Conservation (phyloP, 2,329 filamentous ascomycete genomes). For the Penicillium digitatum region DNA sequence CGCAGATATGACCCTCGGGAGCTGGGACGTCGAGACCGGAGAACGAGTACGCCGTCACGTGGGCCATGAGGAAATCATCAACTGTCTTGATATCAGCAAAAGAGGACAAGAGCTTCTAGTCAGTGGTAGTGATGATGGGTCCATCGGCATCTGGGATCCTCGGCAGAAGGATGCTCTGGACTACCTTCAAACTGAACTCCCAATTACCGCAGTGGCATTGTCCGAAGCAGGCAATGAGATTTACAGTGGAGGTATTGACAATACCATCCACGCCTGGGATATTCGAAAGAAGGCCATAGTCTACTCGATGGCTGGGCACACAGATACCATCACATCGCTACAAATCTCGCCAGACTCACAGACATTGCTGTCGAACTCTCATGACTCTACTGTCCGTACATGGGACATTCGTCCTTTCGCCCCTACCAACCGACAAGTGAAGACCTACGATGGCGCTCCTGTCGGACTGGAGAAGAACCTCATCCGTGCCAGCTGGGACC, state of each 20-base stretch:
- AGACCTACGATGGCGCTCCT: conserved; percentile 88
- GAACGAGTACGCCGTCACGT: conserved; percentile 84
- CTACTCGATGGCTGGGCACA: conserved; percentile 84
- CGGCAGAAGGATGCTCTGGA: conserved; percentile 82
- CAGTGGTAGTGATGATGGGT: conserved; percentile 89
- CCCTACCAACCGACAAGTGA: conserved; percentile 75
- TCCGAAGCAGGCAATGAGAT: conserved; percentile 93
- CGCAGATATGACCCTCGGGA: conserved; percentile 87
- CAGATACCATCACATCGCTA: conserved; percentile 86
- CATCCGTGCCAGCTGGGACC: conserved; percentile 84
- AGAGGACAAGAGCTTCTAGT: conserved; percentile 86
- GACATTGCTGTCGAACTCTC: conserved; percentile 81
- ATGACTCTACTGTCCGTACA: conserved; percentile 88
- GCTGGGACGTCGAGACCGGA: conserved; percentile 93
- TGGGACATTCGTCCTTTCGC: conserved; percentile 98
- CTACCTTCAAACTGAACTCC: conserved; percentile 86
- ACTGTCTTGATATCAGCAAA: conserved; percentile 80
- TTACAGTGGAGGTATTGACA: conserved; percentile 91
- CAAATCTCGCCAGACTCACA: conserved; percentile 91
- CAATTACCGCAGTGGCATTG: conserved; percentile 85
- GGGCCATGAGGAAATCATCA: conserved; percentile 95
- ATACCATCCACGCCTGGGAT: conserved; percentile 97
- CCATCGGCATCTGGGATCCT: conserved; percentile 93
- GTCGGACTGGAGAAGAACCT: conserved; percentile 87
- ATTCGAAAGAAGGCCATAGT: conserved; percentile 83